Base-by-base conservation (phyloP, 495 filamentous ascomycete genomes). In the Collariella sp. region DNA sequence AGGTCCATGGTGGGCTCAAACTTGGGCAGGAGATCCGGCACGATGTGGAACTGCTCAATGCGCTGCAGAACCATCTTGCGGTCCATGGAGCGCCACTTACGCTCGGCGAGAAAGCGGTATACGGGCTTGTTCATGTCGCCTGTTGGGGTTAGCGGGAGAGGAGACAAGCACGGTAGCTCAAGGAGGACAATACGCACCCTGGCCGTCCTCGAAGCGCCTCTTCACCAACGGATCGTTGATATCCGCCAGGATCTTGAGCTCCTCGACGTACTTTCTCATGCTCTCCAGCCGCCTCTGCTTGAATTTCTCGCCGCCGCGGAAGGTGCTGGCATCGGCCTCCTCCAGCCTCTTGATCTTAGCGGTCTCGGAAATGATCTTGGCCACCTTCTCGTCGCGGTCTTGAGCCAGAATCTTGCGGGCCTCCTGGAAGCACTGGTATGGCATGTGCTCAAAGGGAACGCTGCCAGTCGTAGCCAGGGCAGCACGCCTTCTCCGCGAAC, bases 401-500 rank as follows among this genome's bases (percentile, higher is more conserved):
- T 77, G 78, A 47, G 78, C 76, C 40, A 99, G 76, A 34, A 97
- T 68, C 62, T 87, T 86, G 50, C 90, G 84, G 38, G 93, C 93
- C 70, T 96, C 88, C 70, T 99, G 93, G 79, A 96, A 99, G 66
- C 87, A 91, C 76, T 97, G 90, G 72, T 94, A 95, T 33, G 91
- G 91, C 57, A 95, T 72, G 64, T 90, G 86, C 69, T 91, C 86
- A 70, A 99, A 97, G 44, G 91, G 93, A 52, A 96, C 74, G 56
- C 84, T 81, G 55, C 77, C 71, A 10, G 84, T 81, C 18, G 76
- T 75, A 55, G 82, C 82, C 56, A 94, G 67, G 5, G 86, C 86
- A 5, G 83, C 88, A 63, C 90, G 82, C 50, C 90, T 86, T 75
- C 90, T 83, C 58, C 87, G 82, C 45, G 89, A 94, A 43, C 88